Conservation (phyloP, 106 monocot species). For the Allium cepa region DNA sequence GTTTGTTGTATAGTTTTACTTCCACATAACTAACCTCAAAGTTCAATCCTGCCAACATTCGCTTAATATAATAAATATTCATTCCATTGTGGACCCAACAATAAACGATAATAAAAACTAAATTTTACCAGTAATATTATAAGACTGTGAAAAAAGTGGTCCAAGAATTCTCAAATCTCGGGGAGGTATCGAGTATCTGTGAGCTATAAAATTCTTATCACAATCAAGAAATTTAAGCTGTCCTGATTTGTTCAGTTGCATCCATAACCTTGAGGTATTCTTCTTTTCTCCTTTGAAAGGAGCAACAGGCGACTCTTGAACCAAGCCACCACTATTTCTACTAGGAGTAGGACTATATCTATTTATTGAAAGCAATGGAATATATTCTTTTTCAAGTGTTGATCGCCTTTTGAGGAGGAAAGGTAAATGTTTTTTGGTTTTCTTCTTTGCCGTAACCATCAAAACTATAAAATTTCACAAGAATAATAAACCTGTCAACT, state of each 20-base stretch:
- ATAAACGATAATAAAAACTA: not conserved
- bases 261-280: conserved; percentile 62
- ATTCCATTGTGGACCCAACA: too few relatives aligned
- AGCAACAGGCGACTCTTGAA: not conserved
- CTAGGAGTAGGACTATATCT: too few relatives aligned
- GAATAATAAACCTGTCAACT: too few relatives aligned
- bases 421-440: not conserved
- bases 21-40: too few relatives aligned
- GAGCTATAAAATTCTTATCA: conserved; percentile 71
- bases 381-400: not conserved
- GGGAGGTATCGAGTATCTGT: conserved; percentile 45
- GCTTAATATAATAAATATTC: too few relatives aligned
- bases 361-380: too few relatives aligned
- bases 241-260: conserved; percentile 56
- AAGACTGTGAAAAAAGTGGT: conserved; percentile 80
- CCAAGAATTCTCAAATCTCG: conserved; percentile 86
- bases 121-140: conserved; percentile 60
- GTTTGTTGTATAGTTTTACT: too few relatives aligned
- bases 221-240: conserved; percentile 55
- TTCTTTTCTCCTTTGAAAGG: conserved; percentile 21
- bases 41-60: too few relatives aligned
- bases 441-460: not conserved
- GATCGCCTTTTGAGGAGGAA: conserved; percentile 4
- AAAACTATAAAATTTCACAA: too few relatives aligned
- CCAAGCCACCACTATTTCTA: not conserved